A percentile compares a stretch with the other conserved stretches of the same genome.
Evolutionary conservation across 2,329 filamentous ascomycete species (phyloP).

Genomic region (Hymenoscyphus infarciens): DNA sequence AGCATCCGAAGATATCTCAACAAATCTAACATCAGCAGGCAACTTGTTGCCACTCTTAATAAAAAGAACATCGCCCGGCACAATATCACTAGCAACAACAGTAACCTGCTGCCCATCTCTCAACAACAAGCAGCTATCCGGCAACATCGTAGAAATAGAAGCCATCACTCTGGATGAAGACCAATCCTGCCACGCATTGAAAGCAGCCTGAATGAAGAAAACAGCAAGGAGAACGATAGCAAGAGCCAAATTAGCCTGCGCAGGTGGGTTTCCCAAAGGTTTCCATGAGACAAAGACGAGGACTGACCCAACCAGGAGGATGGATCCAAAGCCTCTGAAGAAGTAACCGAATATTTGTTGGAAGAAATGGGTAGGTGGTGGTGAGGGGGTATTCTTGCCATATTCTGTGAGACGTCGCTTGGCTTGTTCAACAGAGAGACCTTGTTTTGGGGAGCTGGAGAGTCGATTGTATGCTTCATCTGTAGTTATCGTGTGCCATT

Average conservation of each 20-base stretch:
- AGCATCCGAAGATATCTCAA: constrained; percentile 64
- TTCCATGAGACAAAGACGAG: constrained; percentile 76
- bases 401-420: constrained; percentile 53
- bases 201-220: constrained; percentile 65
- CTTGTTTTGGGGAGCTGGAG: constrained; percentile 51
- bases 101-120: constrained; percentile 53
- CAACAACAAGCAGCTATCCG: constrained; percentile 63
- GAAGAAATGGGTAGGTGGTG: constrained; percentile 58
- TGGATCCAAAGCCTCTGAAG: constrained; percentile 72
- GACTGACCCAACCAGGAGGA: constrained; percentile 65
- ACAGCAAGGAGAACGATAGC: constrained; percentile 70
- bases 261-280: constrained; percentile 69
- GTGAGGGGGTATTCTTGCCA: constrained; percentile 64
- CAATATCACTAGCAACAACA: constrained; percentile 56
- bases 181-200: constrained; percentile 72
- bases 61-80: constrained; percentile 67
- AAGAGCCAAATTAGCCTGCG: constrained; percentile 65
- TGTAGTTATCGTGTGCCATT: constrained; percentile 62
- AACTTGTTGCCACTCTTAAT: constrained; percentile 71
- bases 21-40: constrained; percentile 68
- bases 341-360: constrained; percentile 64
- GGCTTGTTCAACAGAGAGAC: constrained; percentile 58
- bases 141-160: constrained; percentile 77
- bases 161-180: constrained; percentile 74
- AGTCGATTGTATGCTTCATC: constrained; percentile 59